phyloP scores from a whole-genome alignment of 2,329 filamentous ascomycete species.

The Verticillium nubilum region DNA sequence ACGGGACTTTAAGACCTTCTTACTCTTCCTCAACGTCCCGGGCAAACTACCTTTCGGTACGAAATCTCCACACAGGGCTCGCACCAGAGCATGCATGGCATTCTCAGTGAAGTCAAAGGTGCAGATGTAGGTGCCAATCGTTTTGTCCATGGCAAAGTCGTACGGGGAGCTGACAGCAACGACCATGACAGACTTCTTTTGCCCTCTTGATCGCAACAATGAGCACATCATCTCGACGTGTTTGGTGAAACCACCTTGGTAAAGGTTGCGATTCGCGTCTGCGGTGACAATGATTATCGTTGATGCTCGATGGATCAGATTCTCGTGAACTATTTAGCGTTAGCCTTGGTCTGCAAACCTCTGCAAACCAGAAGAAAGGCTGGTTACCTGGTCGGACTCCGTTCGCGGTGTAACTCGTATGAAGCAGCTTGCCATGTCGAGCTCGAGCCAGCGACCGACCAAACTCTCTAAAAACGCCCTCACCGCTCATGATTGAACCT shows the following conservation, averaged over 20 bases:
- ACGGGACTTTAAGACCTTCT: constrained; percentile 80
- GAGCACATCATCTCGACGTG: constrained; percentile 95
- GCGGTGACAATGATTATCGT: constrained; percentile 89
- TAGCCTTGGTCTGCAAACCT: constrained; percentile 5
- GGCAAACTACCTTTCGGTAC: constrained; percentile 54
- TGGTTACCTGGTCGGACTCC: constrained; percentile 68
- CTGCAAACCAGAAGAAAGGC: too few species aligned
- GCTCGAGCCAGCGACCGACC: constrained; percentile 83
- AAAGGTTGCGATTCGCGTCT: constrained; percentile 88
- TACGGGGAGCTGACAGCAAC: constrained; percentile 93
- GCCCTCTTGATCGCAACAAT: constrained; percentile 68
- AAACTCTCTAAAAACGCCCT: constrained; percentile 86
- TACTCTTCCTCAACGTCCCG: constrained; percentile 77
- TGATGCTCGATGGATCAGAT: constrained; percentile 80
- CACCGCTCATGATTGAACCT: constrained; percentile 76
- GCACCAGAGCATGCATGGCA: constrained; percentile 77
- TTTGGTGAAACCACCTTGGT: constrained; percentile 92
- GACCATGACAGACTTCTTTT: constrained; percentile 85
- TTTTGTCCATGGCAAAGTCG: constrained; percentile 89
- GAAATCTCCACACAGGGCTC: constrained; percentile 75
- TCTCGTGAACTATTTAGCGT: constrained; percentile 65
- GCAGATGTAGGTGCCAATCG: constrained; percentile 88
- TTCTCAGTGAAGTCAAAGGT: constrained; percentile 96
- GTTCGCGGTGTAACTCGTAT: constrained; percentile 93
- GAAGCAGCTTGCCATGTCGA: constrained; percentile 77